Evolutionary conservation across 805 yeast genomes (phyloP).

Genomic region (Metschnikowia chrysomelidarum): DNA sequence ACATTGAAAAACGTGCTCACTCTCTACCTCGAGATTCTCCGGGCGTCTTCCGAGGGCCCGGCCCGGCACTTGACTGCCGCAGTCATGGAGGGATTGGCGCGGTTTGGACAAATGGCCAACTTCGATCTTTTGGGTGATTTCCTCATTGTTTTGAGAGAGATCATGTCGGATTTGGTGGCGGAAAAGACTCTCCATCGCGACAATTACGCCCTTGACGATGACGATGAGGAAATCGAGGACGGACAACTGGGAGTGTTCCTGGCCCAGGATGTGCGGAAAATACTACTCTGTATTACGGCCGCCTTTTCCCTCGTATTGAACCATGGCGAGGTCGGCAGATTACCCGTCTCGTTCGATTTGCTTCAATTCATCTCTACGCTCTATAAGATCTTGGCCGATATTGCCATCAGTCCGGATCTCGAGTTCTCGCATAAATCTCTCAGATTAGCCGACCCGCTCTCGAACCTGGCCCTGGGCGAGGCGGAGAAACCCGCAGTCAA

Average conservation of each 20-base stretch:
- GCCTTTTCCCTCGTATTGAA: conserved; percentile 83
- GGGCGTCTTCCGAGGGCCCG: conserved; percentile 49
- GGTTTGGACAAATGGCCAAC: conserved; percentile 89
- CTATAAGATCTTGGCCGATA: conserved; percentile 63
- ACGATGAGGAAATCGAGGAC: conserved; percentile 20
- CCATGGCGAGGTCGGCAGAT: conserved; percentile 55
- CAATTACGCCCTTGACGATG: conserved; percentile 13
- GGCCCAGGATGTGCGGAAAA: conserved; percentile 58
- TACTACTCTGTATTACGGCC: conserved; percentile 80
- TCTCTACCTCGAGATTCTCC: conserved; percentile 74
- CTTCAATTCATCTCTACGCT: conserved; percentile 75
- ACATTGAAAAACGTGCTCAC: conserved; percentile 70
- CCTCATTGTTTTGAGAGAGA: conserved; percentile 82
- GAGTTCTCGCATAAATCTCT: conserved; percentile 82
- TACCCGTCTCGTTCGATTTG: conserved; percentile 67
- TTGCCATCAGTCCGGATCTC: conserved; percentile 76
- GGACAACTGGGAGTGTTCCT: conserved; percentile 35
- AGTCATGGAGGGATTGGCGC: conserved; percentile 87
- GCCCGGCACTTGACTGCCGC: conserved; percentile 64
- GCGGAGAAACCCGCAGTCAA: conserved; percentile 69
- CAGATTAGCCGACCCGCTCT: conserved; percentile 75
- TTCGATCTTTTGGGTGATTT: conserved; percentile 91
- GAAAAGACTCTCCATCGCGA: conserved; percentile 42
- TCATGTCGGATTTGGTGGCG: conserved; percentile 53
- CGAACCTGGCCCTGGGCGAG: conserved; percentile 27